A percentile compares a stretch with the other conserved stretches of the same genome.
Evolutionary conservation across 768 basidiomycete genomes (phyloP).

Genomic region (Gymnopilus junonius): DNA sequence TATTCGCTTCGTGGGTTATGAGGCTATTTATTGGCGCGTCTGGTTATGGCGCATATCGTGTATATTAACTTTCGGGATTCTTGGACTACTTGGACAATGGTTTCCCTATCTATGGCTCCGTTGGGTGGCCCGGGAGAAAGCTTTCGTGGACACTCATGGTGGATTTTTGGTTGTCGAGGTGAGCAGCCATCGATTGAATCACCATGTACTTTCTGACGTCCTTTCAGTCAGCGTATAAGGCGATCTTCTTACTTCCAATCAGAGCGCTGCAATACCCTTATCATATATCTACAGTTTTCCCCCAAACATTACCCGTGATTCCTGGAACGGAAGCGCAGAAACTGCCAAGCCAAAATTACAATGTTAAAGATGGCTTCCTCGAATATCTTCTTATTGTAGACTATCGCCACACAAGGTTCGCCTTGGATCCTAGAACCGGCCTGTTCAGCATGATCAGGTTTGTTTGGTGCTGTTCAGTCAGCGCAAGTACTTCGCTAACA

Average conservation of each 20-base stretch:
- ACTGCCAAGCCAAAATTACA: constrained; percentile 33
- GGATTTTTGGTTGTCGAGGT: constrained; percentile 94
- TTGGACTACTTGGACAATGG: constrained; percentile 91
- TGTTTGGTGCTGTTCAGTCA: not conserved
- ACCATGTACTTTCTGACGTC: constrained; percentile 10
- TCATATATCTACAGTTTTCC: constrained; percentile 80
- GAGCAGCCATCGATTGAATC: constrained; percentile 27
- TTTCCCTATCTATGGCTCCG: constrained; percentile 90
- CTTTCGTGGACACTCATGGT: constrained; percentile 70
- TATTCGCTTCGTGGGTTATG: constrained; percentile 87
- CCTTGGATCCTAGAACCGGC: constrained; percentile 82
- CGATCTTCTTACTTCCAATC: constrained; percentile 78
- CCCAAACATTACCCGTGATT: constrained; percentile 35
- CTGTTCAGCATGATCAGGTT: constrained; percentile 79
- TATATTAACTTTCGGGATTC: constrained; percentile 66
- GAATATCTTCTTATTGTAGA: constrained; percentile 72
- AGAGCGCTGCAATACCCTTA: constrained; percentile 75
- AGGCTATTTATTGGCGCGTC: constrained; percentile 63
- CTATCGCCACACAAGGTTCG: constrained; percentile 92
- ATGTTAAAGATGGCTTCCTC: constrained; percentile 42
- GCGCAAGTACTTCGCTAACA: constrained; percentile 1
- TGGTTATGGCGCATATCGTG: constrained; percentile 76
- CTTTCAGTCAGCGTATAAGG: constrained; percentile 79
- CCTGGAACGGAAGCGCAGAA: constrained; percentile 34
- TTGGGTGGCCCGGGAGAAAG: constrained; percentile 82